Base-by-base conservation (phyloP, 345 rosid species). In the Murraya koenigii region DNA sequence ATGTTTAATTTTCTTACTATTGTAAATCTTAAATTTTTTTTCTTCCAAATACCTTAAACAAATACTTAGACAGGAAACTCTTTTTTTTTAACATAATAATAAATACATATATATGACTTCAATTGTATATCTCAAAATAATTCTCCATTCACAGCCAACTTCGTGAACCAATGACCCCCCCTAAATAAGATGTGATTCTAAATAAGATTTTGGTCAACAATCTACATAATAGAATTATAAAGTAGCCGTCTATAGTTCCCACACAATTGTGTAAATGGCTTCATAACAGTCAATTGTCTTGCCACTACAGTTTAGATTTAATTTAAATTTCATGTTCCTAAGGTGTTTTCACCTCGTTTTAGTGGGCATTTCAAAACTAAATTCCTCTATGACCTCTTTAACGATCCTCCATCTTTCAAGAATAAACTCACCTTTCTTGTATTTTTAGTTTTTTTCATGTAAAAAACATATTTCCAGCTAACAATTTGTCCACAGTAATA, bases 361-460 rank as follows among this genome's bases (percentile, higher is more conserved):
- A 80, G 72, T 77, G 28, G 23, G 72, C 76, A 47, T 75, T 36
- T 84, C 86, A 71, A 81, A 73, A 72, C 71, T 77, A 64, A 82
- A 68, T 61, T 83, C 85, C 52, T 77, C 80, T 0, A 71, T 15
- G 8, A 58, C 61, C 80, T 81, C 82, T 79, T 79, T 86, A 28
- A 70, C 54, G 60, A 85, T 85, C 79, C 84, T 84, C 87, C 87
- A 87, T 52, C 89, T 83, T 77, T 85, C 87, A 32, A 80, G 85
- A 76, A 84, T 87, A 74, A 82, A 82, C 65, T 86, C 84, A 33
- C 87, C 89, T 82, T 86, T 86, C 78, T 87, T 85, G 84, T 83
- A 85, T 36, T 80, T 85, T 26, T 87, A 85, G 76, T 30, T 62
- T 75, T 81, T 73, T 32, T 81, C 90, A 62, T 85, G 86, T 25